Base-by-base conservation (phyloP, 257 asterid genomes). In the Galeopsis tetrahit region DNA sequence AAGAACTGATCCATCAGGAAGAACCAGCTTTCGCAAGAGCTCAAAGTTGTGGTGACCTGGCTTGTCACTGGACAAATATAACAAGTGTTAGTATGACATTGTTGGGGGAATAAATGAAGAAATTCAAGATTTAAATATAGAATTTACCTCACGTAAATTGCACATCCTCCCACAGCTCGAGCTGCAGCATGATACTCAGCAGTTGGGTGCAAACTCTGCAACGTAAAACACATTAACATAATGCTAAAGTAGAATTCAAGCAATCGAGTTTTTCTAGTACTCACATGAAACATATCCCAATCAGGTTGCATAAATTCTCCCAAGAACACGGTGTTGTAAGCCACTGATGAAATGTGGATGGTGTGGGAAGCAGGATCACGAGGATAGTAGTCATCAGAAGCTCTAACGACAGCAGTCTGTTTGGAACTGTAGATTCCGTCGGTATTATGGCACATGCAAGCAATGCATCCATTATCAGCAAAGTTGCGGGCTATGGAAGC, bases 361-460 rank as follows among this genome's bases (percentile, higher is more conserved):
- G 98, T 93, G 76, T 79, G 82, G 17, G 99, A 94, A 76, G 99
- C 99, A 69, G 99, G 99, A 58, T 94, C 99, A 6, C 86, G 96
- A 17, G 97, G 99, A 66, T 88, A 94, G 72, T 70, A 94, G 78
- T 94, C 99, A 68, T 94, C 99, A 1, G 99, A 94, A 63, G 99
- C 97, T 82, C 99, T 85, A 15, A 89, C 93, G 0, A 91, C 81
- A 2, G 96, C 91, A 42, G 95, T 89, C 82, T 91, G 97, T 66
- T 79, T 89, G 32, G 95, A 80, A 63, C 91, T 89, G 78, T 94
- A 94, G 65, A 94, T 70, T 64, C 96, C 96, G 72, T 94, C 99
- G 39, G 97, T 94, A 40, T 94, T 94, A 69, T 94, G 99, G 72
- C 96, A 91, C 99, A 94, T 94, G 85, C 97, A 91, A 68, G 97